A percentile compares a stretch with the other conserved stretches of the same genome.
These are phyloP conservation scores for Rhodosporidiobolus odoratus DNA, from an alignment of 768 basidiomycete genomes.

Conservation along the genomic window DNA sequence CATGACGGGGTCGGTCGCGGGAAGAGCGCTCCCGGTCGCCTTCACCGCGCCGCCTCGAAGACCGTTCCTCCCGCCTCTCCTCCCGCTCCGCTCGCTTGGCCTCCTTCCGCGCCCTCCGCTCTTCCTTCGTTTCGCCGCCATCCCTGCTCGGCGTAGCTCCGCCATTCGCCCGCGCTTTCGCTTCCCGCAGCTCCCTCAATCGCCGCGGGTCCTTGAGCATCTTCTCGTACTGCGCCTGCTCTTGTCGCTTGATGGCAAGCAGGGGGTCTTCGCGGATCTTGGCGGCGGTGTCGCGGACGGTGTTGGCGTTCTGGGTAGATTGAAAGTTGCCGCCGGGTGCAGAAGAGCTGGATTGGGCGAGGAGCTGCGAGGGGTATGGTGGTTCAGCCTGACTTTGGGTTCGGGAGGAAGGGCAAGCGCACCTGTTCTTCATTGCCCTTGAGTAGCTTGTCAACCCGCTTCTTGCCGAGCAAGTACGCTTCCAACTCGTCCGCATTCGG, in stretches of 20 bases:
- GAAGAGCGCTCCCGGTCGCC: slow-evolving; percentile 45
- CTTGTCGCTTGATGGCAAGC: slow-evolving; percentile 96
- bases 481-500: slow-evolving; percentile 87
- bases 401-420: slow-evolving; percentile 13
- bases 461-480: slow-evolving; percentile 94
- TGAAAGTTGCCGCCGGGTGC: slow-evolving; percentile 30
- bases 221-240: slow-evolving; percentile 78
- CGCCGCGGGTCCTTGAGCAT: slow-evolving; percentile 68
- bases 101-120: slow-evolving; percentile 55
- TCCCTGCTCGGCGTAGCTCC: slow-evolving; percentile 46
- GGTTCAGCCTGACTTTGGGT: neutral
- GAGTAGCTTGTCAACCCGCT: slow-evolving; percentile 91
- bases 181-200: slow-evolving; percentile 58
- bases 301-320: slow-evolving; percentile 72
- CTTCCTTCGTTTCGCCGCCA: slow-evolving; percentile 70
- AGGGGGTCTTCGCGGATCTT: slow-evolving; percentile 96
- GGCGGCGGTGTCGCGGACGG: slow-evolving; percentile 72
- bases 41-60: slow-evolving; percentile 44
- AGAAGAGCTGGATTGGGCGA: slow-evolving; percentile 9
- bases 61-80: slow-evolving; percentile 42
- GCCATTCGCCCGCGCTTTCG: neutral
- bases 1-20: slow-evolving; percentile 40
- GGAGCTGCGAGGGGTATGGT: slow-evolving; percentile 1
- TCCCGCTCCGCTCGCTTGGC: slow-evolving; percentile 55
- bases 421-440: slow-evolving; percentile 82